Base-by-base conservation (phyloP, 441 rosid genomes). In the Croton laevigatus region DNA sequence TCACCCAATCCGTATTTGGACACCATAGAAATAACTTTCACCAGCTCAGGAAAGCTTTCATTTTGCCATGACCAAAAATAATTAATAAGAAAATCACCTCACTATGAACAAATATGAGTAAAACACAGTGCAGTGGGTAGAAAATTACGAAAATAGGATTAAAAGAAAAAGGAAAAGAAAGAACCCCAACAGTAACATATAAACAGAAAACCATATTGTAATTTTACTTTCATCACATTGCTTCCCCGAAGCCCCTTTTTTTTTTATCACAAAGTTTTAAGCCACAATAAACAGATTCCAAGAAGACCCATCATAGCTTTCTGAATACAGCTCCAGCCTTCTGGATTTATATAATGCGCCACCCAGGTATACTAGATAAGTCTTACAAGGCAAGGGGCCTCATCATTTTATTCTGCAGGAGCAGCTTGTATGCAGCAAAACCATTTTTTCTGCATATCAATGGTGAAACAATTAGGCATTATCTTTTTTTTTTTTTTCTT, bases 361-460 rank as follows among this genome's bases (percentile, higher is more conserved):
- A 75, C 67, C 65, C 46, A 49, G 45, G 45, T 20, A 34, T 78
- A 27, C 32, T 27, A 27, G 32, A 27, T 27, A 27, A 27, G 32
- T 27, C 78, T 82, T 67, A 19, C 73, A 58, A 76, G 71, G 72
- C 23, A 69, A 72, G 77, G 62, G 79, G 32, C 32, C 32, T 61
- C 62, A 46, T 63, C 66, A 74, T 71, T 58, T 55, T 74, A 77
- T 52, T 84, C 88, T 23, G 83, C 73, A 22, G 49, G 72, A 53
- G 81, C 63, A 53, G 82, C 71, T 71, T 80, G 73, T 66, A 87
- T 76, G 80, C 94, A 89, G 79, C 91, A 89, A 83, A 83, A 76
- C 94, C 94, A 87, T 76, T 84, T 89, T 74, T 78, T 89, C 91
- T 87, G 88, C 80, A 62, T 52, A 69, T 27, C n/a, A 70, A 62